Evolutionary conservation across 78 protist genomes (phyloP).

Genomic region (Monocercomonoides exilis): DNA sequence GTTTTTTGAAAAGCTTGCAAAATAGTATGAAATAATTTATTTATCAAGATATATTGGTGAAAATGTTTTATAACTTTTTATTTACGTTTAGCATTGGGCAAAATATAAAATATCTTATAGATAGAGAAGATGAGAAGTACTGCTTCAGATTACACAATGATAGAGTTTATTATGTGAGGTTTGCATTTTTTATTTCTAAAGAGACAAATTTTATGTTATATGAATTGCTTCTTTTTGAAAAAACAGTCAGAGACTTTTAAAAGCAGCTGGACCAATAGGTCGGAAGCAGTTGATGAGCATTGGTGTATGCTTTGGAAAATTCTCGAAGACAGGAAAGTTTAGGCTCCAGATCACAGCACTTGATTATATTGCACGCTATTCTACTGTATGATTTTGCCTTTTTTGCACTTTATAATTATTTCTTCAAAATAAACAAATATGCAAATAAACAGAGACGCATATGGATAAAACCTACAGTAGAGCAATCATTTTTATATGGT

Average conservation of each 20-base stretch:
- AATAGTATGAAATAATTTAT: constrained; percentile 46
- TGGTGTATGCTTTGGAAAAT: constrained; percentile 93
- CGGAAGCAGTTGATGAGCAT: constrained; percentile 63
- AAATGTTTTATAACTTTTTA: not conserved
- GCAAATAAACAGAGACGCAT: constrained; percentile 36
- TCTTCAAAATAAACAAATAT: not conserved
- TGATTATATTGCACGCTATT: constrained; percentile 85
- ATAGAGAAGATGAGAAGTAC: constrained; percentile 84
- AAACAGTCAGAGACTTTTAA: not conserved
- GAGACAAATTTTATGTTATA: no score
- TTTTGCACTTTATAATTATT: no score
- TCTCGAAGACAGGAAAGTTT: constrained; percentile 85
- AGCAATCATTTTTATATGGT: constrained; percentile 90
- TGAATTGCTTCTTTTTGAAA: not conserved
- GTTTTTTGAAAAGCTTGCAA: constrained; percentile 89
- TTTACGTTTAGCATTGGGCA: constrained; percentile 77
- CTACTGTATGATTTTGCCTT: constrained; percentile 49
- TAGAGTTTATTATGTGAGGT: constrained; percentile 80
- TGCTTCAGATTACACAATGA: constrained; percentile 89
- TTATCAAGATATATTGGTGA: not conserved
- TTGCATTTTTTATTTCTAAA: no score
- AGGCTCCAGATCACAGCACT: constrained; percentile 87
- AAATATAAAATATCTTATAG: constrained; percentile 77
- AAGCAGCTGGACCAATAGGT: constrained; percentile 21
- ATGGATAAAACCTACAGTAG: constrained; percentile 92